Evolutionary conservation across 2,329 filamentous ascomycete genomes (phyloP).

Genomic region (Emericellopsis atlantica): DNA sequence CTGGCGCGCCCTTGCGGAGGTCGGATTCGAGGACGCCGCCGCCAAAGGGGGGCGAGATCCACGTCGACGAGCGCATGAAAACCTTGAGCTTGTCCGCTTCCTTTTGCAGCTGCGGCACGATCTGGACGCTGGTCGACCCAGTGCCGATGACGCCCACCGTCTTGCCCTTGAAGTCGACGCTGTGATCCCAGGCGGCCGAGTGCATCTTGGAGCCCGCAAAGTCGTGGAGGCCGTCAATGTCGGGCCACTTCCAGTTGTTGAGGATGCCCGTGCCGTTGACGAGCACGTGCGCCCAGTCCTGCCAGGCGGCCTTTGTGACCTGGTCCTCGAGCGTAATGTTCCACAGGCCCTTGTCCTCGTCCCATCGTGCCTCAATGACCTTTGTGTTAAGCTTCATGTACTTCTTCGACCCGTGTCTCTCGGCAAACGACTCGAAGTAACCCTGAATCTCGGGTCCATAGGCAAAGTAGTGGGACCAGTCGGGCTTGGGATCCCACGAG

Average conservation of each 20-base stretch:
- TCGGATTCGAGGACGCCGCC: slow-evolving; percentile 13
- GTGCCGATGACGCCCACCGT: slow-evolving; percentile 38
- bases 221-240: slow-evolving; percentile 31
- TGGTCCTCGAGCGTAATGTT: slow-evolving; percentile 12
- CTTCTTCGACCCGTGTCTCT: slow-evolving; percentile 21
- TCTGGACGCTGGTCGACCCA: slow-evolving; percentile 38
- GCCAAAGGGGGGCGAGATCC: slow-evolving; percentile 11
- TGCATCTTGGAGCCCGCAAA: slow-evolving; percentile 41
- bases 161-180: slow-evolving; percentile 27
- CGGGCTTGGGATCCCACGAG: slow-evolving; percentile 44
- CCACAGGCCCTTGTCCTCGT: slow-evolving; percentile 26
- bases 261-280: slow-evolving; percentile 35
- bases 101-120: slow-evolving; percentile 30
- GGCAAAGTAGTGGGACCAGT: slow-evolving; percentile 27
- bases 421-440: slow-evolving; percentile 28
- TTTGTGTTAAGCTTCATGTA: slow-evolving; percentile 29
- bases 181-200: slow-evolving; percentile 33
- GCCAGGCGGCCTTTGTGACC: slow-evolving; percentile 6
- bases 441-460: slow-evolving; percentile 27
- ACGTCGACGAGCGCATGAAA: slow-evolving; percentile 16
- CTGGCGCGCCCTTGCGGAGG: slow-evolving; percentile 12
- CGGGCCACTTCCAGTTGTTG: slow-evolving; percentile 38
- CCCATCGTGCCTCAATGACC: slow-evolving; percentile 28
- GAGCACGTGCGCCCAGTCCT: slow-evolving; percentile 31
- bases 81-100: slow-evolving; percentile 10